Base-by-base conservation (phyloP, 257 asterid species). In the Verbena officinalis region DNA sequence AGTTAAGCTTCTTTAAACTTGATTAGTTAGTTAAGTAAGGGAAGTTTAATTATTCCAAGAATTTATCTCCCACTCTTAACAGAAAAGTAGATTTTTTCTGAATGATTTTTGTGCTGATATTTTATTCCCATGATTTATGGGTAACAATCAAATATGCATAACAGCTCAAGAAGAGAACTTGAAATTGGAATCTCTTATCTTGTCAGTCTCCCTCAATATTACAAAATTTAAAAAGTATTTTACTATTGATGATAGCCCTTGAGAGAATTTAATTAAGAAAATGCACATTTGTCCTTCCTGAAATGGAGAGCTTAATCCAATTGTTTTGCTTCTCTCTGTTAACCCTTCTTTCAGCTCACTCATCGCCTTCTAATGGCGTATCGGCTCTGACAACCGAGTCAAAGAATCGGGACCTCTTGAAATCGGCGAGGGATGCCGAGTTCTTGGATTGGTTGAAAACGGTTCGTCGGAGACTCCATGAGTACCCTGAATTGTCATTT, bases 401-500 rank as follows among this genome's bases (percentile, higher is more conserved):
- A 9, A 58, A 67, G 65, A 48, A 68, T 20, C 80, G 77, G 15
- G 80, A 73, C 59, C 75, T 91, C 11, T 48, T 91, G 76, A 80
- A 85, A 69, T 81, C 93, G 66, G 95, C 96, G 31, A 80, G 73
- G 62, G 86, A 77, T 2, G 51, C 74, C 11, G 78, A 77, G 53
- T 89, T 91, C 71, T 70, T 68, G 6, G 76, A 65, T 39, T 91
- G 98, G 98, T 71, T 91, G 73, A 89, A 63, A 83, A 66, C 76
- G 46, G 75, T 86, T 9, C 79, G 98, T 9, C 65, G 98, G 80
- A 80, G 76, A 77, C 74, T 91, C 72, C 98, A 91, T 51, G 87
- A 82, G 80, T 73, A 83, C 63, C 98, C 98, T 4, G 98, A 91
- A 62, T 64, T 89, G 55, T 82, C 82, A 11, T 92, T 92, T 31